Evolutionary conservation across 2,329 filamentous ascomycete species (phyloP).

Genomic region (Ophiostoma novo-ulmi): DNA sequence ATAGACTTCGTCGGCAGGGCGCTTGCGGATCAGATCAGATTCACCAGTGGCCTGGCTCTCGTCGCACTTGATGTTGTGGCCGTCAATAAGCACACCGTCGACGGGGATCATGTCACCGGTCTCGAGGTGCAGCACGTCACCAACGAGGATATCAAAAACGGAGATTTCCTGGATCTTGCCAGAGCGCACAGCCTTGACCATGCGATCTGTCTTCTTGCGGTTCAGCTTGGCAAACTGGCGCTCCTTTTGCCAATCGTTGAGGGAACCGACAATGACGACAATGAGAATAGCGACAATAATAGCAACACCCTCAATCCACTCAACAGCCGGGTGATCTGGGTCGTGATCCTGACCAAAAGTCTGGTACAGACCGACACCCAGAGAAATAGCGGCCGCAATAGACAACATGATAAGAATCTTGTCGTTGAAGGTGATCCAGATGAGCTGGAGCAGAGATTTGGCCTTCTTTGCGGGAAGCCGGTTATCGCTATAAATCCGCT

Average conservation of each 20-base stretch:
- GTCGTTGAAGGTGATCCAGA: conserved; percentile 82
- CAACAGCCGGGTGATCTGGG: conserved; percentile 51
- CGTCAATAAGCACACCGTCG: conserved; percentile 67
- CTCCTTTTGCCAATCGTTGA: conserved; percentile 79
- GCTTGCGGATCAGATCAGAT: conserved; percentile 69
- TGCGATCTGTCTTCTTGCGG: conserved; percentile 70
- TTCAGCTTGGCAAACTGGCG: conserved; percentile 73
- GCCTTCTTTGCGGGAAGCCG: conserved; percentile 67
- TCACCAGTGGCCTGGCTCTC: conserved; percentile 76
- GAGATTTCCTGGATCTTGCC: conserved; percentile 65
- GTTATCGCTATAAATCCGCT: conserved; percentile 68
- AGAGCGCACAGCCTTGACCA: conserved; percentile 66
- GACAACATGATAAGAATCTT: conserved; percentile 71
- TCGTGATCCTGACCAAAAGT: conserved; percentile 58
- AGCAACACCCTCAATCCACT: conserved; percentile 78
- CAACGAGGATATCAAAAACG: conserved; percentile 63
- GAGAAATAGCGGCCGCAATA: conserved; percentile 64
- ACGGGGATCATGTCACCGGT: conserved; percentile 70
- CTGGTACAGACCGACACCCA: conserved; percentile 71
- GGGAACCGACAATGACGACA: conserved; percentile 68
- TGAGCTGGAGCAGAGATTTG: conserved; percentile 65
- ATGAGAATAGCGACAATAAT: conserved; percentile 76
- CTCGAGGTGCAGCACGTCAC: conserved; percentile 67
- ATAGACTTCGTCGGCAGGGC: conserved; percentile 61
- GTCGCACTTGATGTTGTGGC: conserved; percentile 70